Conservation (phyloP, 352 stramenopile species). For the Globisporangium rhizosaccharum region DNA sequence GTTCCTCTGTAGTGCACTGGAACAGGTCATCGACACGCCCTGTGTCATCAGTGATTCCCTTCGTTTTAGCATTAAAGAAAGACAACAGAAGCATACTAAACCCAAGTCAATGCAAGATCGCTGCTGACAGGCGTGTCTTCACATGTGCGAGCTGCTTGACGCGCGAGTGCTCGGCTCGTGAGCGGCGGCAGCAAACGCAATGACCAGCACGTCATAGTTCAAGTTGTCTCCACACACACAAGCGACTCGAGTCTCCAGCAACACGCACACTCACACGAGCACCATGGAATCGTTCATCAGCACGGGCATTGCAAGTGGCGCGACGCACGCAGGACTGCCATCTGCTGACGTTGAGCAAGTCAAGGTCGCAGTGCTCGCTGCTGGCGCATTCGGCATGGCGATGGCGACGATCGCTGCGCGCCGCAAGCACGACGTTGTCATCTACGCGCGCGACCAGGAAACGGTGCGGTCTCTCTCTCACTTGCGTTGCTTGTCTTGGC, state of each 20-base stretch:
- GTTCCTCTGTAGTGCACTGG: neutral
- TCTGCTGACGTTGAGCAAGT: conserved; percentile 70
- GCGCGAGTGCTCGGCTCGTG: too few species aligned
- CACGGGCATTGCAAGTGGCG: conserved; percentile 24
- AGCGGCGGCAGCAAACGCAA: neutral
- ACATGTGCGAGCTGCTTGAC: neutral
- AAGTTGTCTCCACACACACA: conserved; percentile 13
- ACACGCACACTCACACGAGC: neutral
- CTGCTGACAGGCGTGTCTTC: neutral
- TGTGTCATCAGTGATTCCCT: too few species aligned
- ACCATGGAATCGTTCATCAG: conserved; percentile 40
- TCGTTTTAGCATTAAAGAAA: too few species aligned
- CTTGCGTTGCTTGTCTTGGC: neutral
- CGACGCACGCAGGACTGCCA: conserved; percentile 63
- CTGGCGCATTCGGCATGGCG: conserved; percentile 94
- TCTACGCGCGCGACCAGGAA: conserved; percentile 87
- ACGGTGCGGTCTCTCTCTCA: conserved; percentile 9
- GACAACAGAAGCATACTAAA: too few species aligned
- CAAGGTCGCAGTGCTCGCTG: conserved; percentile 88
- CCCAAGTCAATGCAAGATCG: too few species aligned
- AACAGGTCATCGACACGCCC: neutral
- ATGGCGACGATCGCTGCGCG: conserved; percentile 91
- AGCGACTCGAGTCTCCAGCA: neutral
- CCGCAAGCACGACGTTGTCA: conserved; percentile 86
- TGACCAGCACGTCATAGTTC: conserved; percentile 8